Base-by-base conservation (phyloP, 495 filamentous ascomycete species). In the Acidomyces sp. region DNA sequence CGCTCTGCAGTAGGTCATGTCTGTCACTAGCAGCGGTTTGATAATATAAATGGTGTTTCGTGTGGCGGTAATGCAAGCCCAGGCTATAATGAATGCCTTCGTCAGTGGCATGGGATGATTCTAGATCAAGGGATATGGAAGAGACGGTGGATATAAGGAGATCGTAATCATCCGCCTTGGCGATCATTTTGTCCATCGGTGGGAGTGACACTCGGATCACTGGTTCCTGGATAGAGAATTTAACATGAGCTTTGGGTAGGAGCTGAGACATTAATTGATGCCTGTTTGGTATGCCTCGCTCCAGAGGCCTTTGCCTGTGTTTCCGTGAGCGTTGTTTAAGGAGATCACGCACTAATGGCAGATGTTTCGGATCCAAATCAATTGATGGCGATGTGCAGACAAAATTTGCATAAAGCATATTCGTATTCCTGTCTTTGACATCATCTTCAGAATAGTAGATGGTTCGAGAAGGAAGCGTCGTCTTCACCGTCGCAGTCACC, bases 321-420 rank as follows among this genome's bases (percentile, higher is more conserved):
- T 41, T n/a, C 27, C 49, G 32, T 18, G 34, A 23, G 1, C 45
- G 44, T 21, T 62, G 62, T 43, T 74, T 75, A 25, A 78, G 61
- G 41, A 96, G 61, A n/a, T 82, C 79, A 29, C 93, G 57, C 12
- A 95, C 61, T 18, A 93, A 70, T 4, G 90, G 88, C 26, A 95
- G 67, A 64, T 95, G 88, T 39, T 82, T 80, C 4, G 92, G 88
- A 60, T 93, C 84, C n/a, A 99, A 63, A 58, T 99, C 90, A 28
- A 96, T 64, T 1, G 92, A 93, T 4, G 90, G 90, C 12, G 90
- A 99, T 4, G 90, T 99, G 36, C 95, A 70, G 34, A 99, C 90
- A 6, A 93, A 72, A 51, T 96, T 96, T 9, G 87, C 88, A 53
- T 93, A 95, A 0, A 99, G 69, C 23, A 99, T 85, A 55, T 99